These are phyloP conservation scores for Amanita bisporigera DNA, from an alignment of 1,284 basidiomycete genomes.

Conservation along the genomic window DNA sequence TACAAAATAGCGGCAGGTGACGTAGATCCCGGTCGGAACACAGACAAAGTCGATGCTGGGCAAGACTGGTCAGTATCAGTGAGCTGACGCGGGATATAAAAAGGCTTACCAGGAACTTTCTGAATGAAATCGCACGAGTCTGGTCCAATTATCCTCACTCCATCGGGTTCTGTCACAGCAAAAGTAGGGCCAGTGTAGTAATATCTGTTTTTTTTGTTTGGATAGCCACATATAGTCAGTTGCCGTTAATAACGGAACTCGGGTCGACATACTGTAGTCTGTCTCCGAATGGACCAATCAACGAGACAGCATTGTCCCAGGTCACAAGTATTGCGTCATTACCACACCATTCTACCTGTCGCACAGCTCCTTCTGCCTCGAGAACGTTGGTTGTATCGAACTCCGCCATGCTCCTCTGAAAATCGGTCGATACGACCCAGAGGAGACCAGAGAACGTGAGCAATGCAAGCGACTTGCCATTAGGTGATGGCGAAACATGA, in stretches of 20 bases:
- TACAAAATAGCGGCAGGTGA: slow-evolving; percentile 92
- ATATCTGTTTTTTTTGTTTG: slow-evolving; percentile 63
- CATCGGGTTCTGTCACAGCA: slow-evolving; percentile 87
- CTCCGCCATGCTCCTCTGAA: slow-evolving; percentile 87
- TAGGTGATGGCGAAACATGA: slow-evolving; percentile 88
- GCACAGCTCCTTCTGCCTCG: slow-evolving; percentile 59
- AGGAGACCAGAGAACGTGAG: slow-evolving; percentile 75
- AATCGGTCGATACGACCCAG: slow-evolving; percentile 94
- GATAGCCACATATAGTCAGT: not conserved
- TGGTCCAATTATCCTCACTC: slow-evolving; percentile 81
- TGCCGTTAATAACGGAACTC: slow-evolving; percentile 3
- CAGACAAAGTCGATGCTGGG: slow-evolving; percentile 74
- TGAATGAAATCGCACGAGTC: slow-evolving; percentile 90
- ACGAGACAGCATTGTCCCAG: slow-evolving; percentile 80
- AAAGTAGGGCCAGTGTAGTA: slow-evolving; percentile 79
- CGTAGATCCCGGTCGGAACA: slow-evolving; percentile 92
- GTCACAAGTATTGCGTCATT: slow-evolving; percentile 92
- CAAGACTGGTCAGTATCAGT: not conserved
- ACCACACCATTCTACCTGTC: slow-evolving; percentile 93
- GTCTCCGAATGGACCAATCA: slow-evolving; percentile 94
- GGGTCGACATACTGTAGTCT: slow-evolving; percentile 71
- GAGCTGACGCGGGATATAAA: not conserved
- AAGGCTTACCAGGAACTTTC: slow-evolving; percentile 79
- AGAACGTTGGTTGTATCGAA: slow-evolving; percentile 67
- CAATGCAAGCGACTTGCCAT: slow-evolving; percentile 91